phyloP scores from a whole-genome alignment of 805 yeast genomes.

The Lipomyces oligophaga region DNA sequence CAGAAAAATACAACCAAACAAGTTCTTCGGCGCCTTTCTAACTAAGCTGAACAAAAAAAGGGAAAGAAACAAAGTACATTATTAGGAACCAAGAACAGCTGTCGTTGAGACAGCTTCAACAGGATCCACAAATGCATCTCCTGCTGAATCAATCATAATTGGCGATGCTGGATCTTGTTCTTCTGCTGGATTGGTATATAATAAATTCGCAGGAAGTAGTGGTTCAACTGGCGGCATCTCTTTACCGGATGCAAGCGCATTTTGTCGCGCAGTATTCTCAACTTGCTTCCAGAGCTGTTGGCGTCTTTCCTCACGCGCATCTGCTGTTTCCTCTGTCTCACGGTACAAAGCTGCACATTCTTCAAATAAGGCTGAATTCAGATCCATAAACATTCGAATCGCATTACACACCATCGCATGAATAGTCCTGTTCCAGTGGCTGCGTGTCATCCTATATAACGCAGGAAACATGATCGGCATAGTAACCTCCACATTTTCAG shows the following conservation, averaged over 20 bases:
- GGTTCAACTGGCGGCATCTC: no score
- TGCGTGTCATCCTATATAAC: conserved; percentile 73
- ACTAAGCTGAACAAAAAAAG: no score
- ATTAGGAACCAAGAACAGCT: no score
- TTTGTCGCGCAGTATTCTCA: conserved; percentile 48
- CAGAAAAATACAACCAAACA: background rate
- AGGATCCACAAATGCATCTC: no score
- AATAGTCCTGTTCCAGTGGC: conserved; percentile 92
- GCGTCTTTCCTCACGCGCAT: conserved; percentile 47
- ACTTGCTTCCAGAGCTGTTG: conserved; percentile 59
- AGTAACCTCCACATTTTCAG: conserved; percentile 83
- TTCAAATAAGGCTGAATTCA: conserved; percentile 85
- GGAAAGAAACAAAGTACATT: no score
- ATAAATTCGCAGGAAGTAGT: no score
- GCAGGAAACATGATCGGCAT: conserved; percentile 89
- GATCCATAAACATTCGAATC: conserved; percentile 84
- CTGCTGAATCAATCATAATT: no score
- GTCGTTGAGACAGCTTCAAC: no score
- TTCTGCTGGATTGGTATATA: no score
- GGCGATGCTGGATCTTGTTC: no score
- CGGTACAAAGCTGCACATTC: conserved; percentile 69
- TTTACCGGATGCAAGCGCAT: conserved; percentile 1
- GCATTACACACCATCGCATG: conserved; percentile 89
- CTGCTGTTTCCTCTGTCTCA: conserved; percentile 18
- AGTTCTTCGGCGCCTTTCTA: no score